phyloP scores from a whole-genome alignment of 148 eudicot genomes.

The Tetragonia tetragonoides region DNA sequence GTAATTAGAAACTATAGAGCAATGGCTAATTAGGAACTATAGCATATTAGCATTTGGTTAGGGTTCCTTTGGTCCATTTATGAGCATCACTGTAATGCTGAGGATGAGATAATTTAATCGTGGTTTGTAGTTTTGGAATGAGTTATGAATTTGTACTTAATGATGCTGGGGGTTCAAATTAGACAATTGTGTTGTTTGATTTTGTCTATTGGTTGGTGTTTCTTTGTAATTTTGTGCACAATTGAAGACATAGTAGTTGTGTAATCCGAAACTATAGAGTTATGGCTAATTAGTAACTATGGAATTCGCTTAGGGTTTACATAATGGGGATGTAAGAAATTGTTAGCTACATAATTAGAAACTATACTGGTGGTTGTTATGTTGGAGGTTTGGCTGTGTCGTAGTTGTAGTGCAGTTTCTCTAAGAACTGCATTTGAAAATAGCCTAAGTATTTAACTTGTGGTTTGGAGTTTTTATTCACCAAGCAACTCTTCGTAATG shows the following conservation, averaged over 20 bases:
- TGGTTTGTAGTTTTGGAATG: background rate
- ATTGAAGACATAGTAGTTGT: too few species aligned
- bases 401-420: too few species aligned
- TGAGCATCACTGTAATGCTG: constrained; percentile 91
- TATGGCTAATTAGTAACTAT: background rate
- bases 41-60: constrained; percentile 23
- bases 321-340: too few species aligned
- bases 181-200: background rate
- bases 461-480: too few species aligned
- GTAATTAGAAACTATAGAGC: too few species aligned
- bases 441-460: too few species aligned
- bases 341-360: background rate
- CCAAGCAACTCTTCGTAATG: too few species aligned
- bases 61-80: constrained; percentile 74
- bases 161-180: background rate
- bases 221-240: background rate
- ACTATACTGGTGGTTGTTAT: background rate
- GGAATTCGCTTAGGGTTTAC: too few species aligned
- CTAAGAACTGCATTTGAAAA: too few species aligned
- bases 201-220: background rate
- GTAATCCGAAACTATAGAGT: too few species aligned
- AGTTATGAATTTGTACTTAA: background rate
- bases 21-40: too few species aligned
- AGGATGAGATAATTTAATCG: constrained; percentile 63
- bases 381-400: background rate